Evolutionary conservation across 208 protist species (phyloP), one percentile per base, ranked within the genome.

Genomic region (Leishmania turanica): DNA sequence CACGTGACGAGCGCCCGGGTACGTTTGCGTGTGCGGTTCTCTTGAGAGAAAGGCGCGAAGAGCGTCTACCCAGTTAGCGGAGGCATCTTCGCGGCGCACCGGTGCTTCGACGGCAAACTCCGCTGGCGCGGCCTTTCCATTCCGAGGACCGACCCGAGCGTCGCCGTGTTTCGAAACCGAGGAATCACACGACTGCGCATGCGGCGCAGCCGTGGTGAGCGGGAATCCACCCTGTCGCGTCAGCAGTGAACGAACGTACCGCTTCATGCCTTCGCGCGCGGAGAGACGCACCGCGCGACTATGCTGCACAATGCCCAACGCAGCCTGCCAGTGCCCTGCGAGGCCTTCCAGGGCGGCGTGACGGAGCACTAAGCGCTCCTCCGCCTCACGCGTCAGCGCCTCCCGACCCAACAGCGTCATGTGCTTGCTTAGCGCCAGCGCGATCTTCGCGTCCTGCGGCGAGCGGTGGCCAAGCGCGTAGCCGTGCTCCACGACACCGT

Each of bases 261-360:
- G 54, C 60, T 49, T 69, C 45, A 90, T 85, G 40, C 85, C 79
- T 31, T 85, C 79, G 68, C 88, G 91, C 21, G 53, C 60, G n/a
- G 91, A 91, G n/a, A 87, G 81, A 6, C 94, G 91, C 51, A 94
- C 88, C 2, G 78, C 84, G 27, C 77, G 83, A 78, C 86, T 84
- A 24, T 78, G 34, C 71, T 72, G 77, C 27, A 95, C 77, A 11
- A 87, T 78, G 34, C 66, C n/a, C 53, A 97, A 83, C 45, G 91
- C 92, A 40, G 81, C 68, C 45, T 56, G 31, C 92, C 91, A 95
- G 17, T 90, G 58, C 2, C 89, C 91, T 2, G 65, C 40, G 13
- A 66, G 75, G 5, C 84, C 88, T 27, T 90, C 75, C 66, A 96
- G 77, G 15, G 70, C 51, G 8, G 90, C 90, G 75, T 92, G 89